Evolutionary conservation across 2,329 filamentous ascomycete species (phyloP).

Genomic region (Sarocladium oryzae): DNA sequence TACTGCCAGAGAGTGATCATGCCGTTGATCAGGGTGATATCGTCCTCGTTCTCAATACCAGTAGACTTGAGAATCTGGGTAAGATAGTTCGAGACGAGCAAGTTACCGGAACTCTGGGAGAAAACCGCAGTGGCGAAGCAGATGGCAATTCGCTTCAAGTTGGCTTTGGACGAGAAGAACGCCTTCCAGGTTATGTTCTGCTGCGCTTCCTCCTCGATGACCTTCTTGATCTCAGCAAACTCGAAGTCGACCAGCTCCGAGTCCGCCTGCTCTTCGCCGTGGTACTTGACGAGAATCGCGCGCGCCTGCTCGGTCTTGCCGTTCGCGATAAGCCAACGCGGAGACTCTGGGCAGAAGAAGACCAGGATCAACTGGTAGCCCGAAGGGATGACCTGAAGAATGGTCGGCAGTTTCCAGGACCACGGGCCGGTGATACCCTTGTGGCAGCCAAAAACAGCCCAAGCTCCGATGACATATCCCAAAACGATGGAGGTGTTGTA

Average conservation of each 20-base stretch:
- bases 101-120: slow-evolving; percentile 33
- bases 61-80: slow-evolving; percentile 32
- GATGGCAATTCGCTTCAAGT: slow-evolving; percentile 32
- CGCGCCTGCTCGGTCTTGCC: slow-evolving; percentile 43
- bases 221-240: slow-evolving; percentile 42
- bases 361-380: slow-evolving; percentile 35
- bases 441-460: slow-evolving; percentile 27
- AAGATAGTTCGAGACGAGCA: slow-evolving; percentile 36
- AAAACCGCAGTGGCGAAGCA: slow-evolving; percentile 34
- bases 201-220: slow-evolving; percentile 33
- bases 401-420: slow-evolving; percentile 46
- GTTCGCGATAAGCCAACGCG: slow-evolving; percentile 50
- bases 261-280: slow-evolving; percentile 39
- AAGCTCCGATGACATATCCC: slow-evolving; percentile 30
- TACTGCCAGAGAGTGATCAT: slow-evolving; percentile 37
- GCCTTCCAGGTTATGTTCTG: slow-evolving; percentile 35
- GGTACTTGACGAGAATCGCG: slow-evolving; percentile 43
- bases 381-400: slow-evolving; percentile 43
- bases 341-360: slow-evolving; percentile 51
- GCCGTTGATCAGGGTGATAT: slow-evolving; percentile 35
- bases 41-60: slow-evolving; percentile 27
- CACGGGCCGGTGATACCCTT: slow-evolving; percentile 21
- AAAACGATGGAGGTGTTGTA: slow-evolving; percentile 35
- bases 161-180: slow-evolving; percentile 31
- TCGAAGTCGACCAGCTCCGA: slow-evolving; percentile 41